Conservation (phyloP, 345 rosid species). For the Garcia nutans region DNA sequence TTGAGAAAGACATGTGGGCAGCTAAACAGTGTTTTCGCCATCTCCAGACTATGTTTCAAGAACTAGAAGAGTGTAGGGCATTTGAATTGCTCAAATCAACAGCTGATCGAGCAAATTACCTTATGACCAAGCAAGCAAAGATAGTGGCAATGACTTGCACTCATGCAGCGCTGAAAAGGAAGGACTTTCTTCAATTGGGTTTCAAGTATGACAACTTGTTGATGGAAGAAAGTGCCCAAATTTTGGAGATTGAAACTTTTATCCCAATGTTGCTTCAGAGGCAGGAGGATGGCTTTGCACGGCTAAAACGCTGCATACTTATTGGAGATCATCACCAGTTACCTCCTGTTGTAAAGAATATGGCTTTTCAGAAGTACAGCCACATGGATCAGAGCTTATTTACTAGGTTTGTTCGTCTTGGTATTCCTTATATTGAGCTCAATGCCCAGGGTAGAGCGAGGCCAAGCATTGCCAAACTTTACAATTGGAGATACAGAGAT, state of each 20-base stretch:
- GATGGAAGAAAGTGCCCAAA: constrained; percentile 99
- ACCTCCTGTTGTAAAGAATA: constrained; percentile 98
- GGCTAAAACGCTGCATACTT: constrained; percentile 94
- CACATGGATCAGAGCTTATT: constrained; percentile 99
- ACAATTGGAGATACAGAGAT: constrained; percentile 96
- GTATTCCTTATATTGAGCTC: constrained; percentile 96
- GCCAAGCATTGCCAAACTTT: constrained; percentile 89
- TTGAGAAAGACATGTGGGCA: constrained; percentile 90
- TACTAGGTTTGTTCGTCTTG: constrained; percentile 96
- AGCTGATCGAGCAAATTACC: constrained; percentile 96
- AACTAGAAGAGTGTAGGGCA: constrained; percentile 98
- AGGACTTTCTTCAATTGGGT: constrained; percentile 94
- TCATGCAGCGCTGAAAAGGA: constrained; percentile 96
- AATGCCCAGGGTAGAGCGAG: constrained; percentile 99
- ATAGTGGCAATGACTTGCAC: constrained; percentile 99
- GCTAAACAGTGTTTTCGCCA: constrained; percentile 93
- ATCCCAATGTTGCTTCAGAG: constrained; percentile 99
- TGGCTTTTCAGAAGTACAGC: constrained; percentile 99
- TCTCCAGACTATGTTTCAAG: constrained; percentile 91
- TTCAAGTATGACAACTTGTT: constrained; percentile 95
- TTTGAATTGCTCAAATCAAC: constrained; percentile 99
- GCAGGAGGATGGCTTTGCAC: constrained; percentile 97
- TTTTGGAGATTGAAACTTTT: constrained; percentile 97
- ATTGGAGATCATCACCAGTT: constrained; percentile 99
- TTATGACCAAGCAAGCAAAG: constrained; percentile 99